Conservation (phyloP, 768 basidiomycete species). For the Jaapia argillacea region DNA sequence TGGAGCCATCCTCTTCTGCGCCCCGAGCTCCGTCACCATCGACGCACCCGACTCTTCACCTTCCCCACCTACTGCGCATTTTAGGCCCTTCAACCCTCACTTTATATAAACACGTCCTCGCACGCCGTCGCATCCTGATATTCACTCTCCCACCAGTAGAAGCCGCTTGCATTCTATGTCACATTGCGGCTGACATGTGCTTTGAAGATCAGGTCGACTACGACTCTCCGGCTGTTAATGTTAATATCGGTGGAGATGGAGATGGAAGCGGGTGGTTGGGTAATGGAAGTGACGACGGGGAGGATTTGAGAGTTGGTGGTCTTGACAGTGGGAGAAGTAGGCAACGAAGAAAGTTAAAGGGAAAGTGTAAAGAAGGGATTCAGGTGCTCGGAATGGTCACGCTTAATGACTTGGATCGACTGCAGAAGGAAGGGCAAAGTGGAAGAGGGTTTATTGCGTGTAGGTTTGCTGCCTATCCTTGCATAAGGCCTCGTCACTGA, state of each 20-base stretch:
- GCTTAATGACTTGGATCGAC: slow-evolving; percentile 56
- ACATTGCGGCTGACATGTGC: slow-evolving; percentile 51
- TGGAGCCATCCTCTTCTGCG: slow-evolving; percentile 1
- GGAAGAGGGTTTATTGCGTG: slow-evolving; percentile 82
- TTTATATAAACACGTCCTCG: slow-evolving; percentile 70
- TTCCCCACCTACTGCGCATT: slow-evolving; percentile 67
- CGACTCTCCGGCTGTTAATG: background rate
- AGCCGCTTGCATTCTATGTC: slow-evolving; percentile 62
- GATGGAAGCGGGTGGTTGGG: background rate
- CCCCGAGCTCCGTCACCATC: too few species aligned
- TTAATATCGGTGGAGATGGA: background rate
- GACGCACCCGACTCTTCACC: slow-evolving; percentile 52
- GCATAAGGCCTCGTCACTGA: slow-evolving; percentile 1
- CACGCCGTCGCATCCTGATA: slow-evolving; percentile 65
- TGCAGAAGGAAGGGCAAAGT: slow-evolving; percentile 42
- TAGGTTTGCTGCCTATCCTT: slow-evolving; percentile 18
- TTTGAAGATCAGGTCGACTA: slow-evolving; percentile 28
- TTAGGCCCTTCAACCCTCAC: slow-evolving; percentile 74
- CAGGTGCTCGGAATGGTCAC: slow-evolving; percentile 76
- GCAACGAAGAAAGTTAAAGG: slow-evolving; percentile 17
- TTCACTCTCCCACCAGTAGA: slow-evolving; percentile 76
- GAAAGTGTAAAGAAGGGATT: slow-evolving; percentile 40
- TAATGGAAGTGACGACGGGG: background rate
- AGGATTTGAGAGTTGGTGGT: slow-evolving; percentile 4
- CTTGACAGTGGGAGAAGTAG: slow-evolving; percentile 6